Conservation (phyloP, 805 yeast species). For the Ogataea glucozyma region DNA sequence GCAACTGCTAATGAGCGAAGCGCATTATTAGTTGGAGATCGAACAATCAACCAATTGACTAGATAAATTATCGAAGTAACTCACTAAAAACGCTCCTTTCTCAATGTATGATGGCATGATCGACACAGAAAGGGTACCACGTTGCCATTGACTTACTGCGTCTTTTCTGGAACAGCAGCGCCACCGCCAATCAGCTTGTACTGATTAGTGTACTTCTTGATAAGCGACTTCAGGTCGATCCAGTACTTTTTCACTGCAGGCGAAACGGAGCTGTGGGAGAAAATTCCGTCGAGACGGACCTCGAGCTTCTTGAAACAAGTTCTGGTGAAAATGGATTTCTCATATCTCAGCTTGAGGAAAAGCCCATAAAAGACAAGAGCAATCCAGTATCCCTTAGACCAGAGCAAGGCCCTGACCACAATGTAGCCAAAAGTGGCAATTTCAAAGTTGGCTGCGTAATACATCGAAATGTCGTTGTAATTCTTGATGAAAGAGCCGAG, state of each 20-base stretch:
- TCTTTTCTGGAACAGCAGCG: slow-evolving; percentile 13
- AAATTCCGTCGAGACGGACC: slow-evolving; percentile 57
- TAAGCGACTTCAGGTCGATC: slow-evolving; percentile 44
- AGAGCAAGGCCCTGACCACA: slow-evolving; percentile 46
- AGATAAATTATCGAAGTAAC: too few relatives aligned
- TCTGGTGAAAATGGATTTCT: slow-evolving; percentile 72
- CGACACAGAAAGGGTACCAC: too few relatives aligned
- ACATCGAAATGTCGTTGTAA: slow-evolving; percentile 61
- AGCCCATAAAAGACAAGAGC: slow-evolving; percentile 53
- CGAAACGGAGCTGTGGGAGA: slow-evolving; percentile 56
- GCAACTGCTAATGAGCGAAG: too few relatives aligned
- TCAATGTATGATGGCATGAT: too few relatives aligned
- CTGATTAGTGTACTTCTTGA: slow-evolving; percentile 25
- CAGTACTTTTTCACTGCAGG: slow-evolving; percentile 49
- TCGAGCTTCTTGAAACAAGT: slow-evolving; percentile 62
- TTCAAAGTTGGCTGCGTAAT: slow-evolving; percentile 61
- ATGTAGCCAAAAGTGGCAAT: slow-evolving; percentile 28
- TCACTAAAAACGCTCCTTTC: too few relatives aligned
- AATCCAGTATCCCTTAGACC: slow-evolving; percentile 63
- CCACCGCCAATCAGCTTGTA: slow-evolving; percentile 13
- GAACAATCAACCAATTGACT: too few relatives aligned
- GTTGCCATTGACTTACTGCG: slow-evolving; percentile 13
- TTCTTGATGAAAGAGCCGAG: slow-evolving; percentile 48
- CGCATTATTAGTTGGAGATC: too few relatives aligned
- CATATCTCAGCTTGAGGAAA: slow-evolving; percentile 77